Conservation (phyloP, 345 rosid species). For the Turnera subulata region DNA sequence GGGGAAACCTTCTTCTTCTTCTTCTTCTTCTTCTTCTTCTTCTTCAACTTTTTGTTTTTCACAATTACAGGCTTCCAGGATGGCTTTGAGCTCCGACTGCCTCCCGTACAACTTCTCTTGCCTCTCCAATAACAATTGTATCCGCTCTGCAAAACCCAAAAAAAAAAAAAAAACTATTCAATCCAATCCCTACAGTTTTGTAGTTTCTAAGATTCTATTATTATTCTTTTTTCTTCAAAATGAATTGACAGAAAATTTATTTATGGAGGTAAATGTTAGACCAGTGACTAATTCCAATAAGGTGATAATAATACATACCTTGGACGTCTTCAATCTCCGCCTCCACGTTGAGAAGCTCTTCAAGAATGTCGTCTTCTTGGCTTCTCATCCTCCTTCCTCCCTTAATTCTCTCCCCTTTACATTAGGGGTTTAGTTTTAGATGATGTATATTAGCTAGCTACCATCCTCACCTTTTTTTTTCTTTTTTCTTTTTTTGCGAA, state of each 20-base stretch:
- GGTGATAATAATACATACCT: conserved; percentile 27
- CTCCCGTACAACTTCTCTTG: conserved; percentile 75
- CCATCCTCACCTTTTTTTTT: no score
- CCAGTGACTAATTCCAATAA: no score
- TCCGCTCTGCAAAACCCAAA: conserved; percentile 57
- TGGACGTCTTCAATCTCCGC: conserved; percentile 56
- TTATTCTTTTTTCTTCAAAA: no score
- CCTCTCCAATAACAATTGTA: conserved; percentile 57
- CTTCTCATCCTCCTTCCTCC: neutral
- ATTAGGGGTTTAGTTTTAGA: no score
- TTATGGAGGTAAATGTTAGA: neutral
- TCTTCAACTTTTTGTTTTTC: conserved; percentile 23
- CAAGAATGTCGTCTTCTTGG: conserved; percentile 34
- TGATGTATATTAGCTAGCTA: no score
- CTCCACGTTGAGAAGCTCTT: conserved; percentile 60
- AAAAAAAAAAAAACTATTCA: no score
- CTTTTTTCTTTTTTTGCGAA: no score
- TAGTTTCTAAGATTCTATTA: no score
- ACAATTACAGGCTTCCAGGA: conserved; percentile 44
- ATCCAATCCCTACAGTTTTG: no score
- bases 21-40: neutral
- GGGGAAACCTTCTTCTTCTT: no score
- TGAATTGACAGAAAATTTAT: neutral
- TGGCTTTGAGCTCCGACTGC: conserved; percentile 54
- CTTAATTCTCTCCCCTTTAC: no score